These are phyloP conservation scores for Apophysomyces trapeziformis DNA, from an alignment of 371 early-diverging fungal genomes.

Conservation along the genomic window DNA sequence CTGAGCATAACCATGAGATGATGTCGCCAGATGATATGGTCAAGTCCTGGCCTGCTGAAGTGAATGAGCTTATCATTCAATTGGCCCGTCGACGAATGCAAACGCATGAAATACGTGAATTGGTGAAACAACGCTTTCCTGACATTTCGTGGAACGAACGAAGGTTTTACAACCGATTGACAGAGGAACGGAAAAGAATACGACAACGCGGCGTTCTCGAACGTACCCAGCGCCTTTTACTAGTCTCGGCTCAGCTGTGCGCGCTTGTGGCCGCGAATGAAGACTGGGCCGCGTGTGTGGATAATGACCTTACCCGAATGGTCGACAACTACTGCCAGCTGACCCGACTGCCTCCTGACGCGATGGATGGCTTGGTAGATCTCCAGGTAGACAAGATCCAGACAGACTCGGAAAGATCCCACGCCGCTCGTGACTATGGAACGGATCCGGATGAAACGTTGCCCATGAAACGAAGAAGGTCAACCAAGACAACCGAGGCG, in stretches of 20 bases:
- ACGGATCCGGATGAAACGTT: conserved; percentile 19
- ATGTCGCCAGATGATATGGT: conserved; percentile 55
- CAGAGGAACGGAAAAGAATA: conserved; percentile 58
- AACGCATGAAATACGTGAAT: conserved; percentile 61
- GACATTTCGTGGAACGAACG: conserved; percentile 65
- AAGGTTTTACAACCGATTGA: conserved; percentile 60
- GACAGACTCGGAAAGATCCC: conserved; percentile 15
- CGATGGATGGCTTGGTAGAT: conserved; percentile 18
- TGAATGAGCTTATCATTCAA: conserved; percentile 47
- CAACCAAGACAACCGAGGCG: conserved; percentile 20
- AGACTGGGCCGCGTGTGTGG: conserved; percentile 44
- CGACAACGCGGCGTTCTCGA: conserved; percentile 47
- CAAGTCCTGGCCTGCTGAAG: conserved; percentile 54
- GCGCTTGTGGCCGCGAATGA: conserved; percentile 47
- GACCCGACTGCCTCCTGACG: conserved; percentile 24
- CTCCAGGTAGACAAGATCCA: conserved; percentile 24
- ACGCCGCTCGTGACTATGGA: background rate
- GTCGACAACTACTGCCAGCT: conserved; percentile 33
- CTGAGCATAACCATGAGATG: conserved; percentile 61
- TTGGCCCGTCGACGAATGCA: conserved; percentile 45
- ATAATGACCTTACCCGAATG: conserved; percentile 39
- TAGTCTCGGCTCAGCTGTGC: conserved; percentile 42
- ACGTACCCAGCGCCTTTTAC: conserved; percentile 48
- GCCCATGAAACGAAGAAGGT: conserved; percentile 33
- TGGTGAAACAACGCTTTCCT: conserved; percentile 62